A percentile compares a stretch with the other conserved stretches of the same genome.
Evolutionary conservation across 495 filamentous ascomycete genomes (phyloP).

Genomic region (Aspergillus indologenus): DNA sequence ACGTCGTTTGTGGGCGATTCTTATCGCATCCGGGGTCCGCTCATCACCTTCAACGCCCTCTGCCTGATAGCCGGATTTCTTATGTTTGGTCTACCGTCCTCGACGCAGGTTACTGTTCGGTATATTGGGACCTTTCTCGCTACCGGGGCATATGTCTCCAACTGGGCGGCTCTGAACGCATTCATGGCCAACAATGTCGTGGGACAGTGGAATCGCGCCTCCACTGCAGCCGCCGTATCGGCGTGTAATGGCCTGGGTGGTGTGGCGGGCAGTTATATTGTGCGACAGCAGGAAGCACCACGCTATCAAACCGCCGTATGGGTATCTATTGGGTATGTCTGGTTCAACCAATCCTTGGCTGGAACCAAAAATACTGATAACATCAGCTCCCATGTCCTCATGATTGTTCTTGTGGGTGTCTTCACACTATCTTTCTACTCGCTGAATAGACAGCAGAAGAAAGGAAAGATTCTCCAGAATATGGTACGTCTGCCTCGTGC

Average conservation of each 20-base stretch:
- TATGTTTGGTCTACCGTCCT: conserved; percentile 63
- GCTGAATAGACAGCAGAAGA: conserved; percentile 52
- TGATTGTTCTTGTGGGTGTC: conserved; percentile 56
- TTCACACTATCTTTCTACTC: conserved; percentile 63
- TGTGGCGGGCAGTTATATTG: conserved; percentile 74
- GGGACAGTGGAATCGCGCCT: conserved; percentile 74
- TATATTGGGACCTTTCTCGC: conserved; percentile 74
- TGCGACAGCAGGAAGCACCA: conserved; percentile 64
- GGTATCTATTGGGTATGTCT: conserved; percentile 61
- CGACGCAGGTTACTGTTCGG: conserved; percentile 61
- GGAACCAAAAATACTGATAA: background rate
- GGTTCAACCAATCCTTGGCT: background rate
- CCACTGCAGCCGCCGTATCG: conserved; percentile 64
- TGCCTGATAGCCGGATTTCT: conserved; percentile 70
- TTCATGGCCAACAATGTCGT: conserved; percentile 72
- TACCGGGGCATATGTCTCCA: conserved; percentile 74
- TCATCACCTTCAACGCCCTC: conserved; percentile 72
- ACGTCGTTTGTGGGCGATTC: conserved; percentile 67
- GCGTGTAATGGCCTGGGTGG: conserved; percentile 73
- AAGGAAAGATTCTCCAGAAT: conserved; percentile 52
- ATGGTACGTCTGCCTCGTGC: conserved; percentile 34
- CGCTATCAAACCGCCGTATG: conserved; percentile 67
- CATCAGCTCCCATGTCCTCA: conserved; percentile 58
- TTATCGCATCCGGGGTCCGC: conserved; percentile 60
- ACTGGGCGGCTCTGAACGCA: conserved; percentile 75